Evolutionary conservation across 1,284 basidiomycete genomes (phyloP), one percentile per base, ranked within the genome.

Genomic region (Tilletiopsis washingtonensis): DNA sequence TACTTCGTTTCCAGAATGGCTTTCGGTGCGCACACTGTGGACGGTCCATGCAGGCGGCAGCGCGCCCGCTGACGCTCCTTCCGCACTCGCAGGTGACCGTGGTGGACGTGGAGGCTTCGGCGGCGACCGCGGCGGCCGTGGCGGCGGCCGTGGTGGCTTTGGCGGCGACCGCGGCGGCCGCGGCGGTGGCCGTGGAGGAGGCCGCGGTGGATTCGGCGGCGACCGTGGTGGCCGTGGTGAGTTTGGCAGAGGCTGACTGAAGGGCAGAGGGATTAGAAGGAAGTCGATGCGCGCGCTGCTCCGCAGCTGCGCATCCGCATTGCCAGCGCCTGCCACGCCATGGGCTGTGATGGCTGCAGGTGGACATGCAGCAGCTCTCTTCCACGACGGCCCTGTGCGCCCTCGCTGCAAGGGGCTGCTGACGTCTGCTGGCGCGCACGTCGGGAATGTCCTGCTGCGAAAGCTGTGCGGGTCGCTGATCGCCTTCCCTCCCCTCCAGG

Each of bases 71-170:
- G n/a, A n/a, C n/a, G n/a, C n/a, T n/a, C n/a, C n/a, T n/a, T n/a
- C n/a, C n/a, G n/a, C n/a, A n/a, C 24, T 47, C 24, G 20, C 40
- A 64, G 62, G 62, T 57, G 62, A 64, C 54, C 62, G 61, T 55
- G 62, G 67, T 39, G 63, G 59, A 54, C 59, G 62, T 40, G 66
- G 63, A 36, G 64, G 64, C 37, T 60, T 59, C 43, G 56, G 49
- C 23, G 60, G 61, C 15, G 25, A 17, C 19, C 25, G 49, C 11
- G 81, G 80, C 53, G 78, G 75, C 42, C 75, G 77, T 52, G 76
- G 77, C 58, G 78, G 79, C 26, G 73, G 75, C 55, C 68, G 74
- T 27, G 69, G 62, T n/a, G 55, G 60, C 48, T 44, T 49, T 45
- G 54, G 52, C 43, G 57, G 57, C 24, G 41, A 24, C 20, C 37